Base-by-base conservation (phyloP, 345 rosid genomes). In the Arabis alpina region DNA sequence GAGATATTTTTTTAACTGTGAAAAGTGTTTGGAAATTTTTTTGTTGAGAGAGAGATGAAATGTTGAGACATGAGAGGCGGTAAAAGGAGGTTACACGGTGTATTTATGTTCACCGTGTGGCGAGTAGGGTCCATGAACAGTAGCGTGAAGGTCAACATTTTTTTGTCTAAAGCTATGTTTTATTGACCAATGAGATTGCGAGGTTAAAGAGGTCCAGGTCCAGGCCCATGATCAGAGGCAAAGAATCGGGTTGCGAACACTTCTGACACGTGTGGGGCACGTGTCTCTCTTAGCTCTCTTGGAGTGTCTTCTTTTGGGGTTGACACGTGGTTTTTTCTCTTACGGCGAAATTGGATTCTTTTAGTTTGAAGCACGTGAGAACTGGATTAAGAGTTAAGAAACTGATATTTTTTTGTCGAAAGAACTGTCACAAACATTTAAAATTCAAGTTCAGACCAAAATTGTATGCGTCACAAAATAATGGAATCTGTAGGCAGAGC, bases 201-300 rank as follows among this genome's bases (percentile, higher is more conserved):
- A 49, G 50, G 54, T 23, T 27, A 63, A 36, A 67, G 25, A 67
- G 23, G 73, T 60, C 68, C 64, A 61, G 55, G 74, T 61, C 74
- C 70, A 75, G 64, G 78, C 78, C 74, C 75, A 69, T 7, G 58
- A 61, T 68, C 70, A 76, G 61, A 55, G 70, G 71, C 34, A 30
- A 64, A 43, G 37, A 49, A 56, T 76, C 62, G n/a, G 55, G 23
- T 19, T 65, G 15, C 61, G 55, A 48, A 16, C 13, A 1, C 3
- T 9, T 70, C 41, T 2, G 79, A 76, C 79, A 70, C 79, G 71
- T 76, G 71, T n/a, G 2, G 0, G 25, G 8, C 56, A 76, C 79
- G 79, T 76, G 75, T 76, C 40, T 10, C 0, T 11, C 30, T 57
- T 9, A 0, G 9, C 51, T 32, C 24, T 42, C 56, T 69, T 32